These are phyloP conservation scores for Globisporangium nagaii DNA, from an alignment of 352 stramenopile genomes.

Conservation along the genomic window DNA sequence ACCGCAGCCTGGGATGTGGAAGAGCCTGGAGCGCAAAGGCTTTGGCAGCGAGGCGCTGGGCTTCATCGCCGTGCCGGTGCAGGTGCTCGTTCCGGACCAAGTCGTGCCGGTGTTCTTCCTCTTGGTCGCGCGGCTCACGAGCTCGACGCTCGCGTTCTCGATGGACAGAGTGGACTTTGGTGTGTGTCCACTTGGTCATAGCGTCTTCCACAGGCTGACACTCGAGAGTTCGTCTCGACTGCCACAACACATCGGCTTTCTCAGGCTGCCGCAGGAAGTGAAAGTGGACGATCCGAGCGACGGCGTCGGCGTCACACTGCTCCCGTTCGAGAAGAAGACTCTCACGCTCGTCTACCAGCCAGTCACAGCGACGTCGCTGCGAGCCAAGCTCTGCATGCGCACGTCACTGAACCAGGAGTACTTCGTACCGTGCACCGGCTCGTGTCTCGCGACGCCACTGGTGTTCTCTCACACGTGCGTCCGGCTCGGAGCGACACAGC, in stretches of 20 bases:
- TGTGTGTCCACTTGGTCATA: conserved; percentile 30
- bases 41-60: conserved; percentile 31
- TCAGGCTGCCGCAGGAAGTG: conserved; percentile 21
- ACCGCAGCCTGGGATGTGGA: conserved; percentile 42
- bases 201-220: conserved; percentile 20
- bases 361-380: not conserved
- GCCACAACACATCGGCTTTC: conserved; percentile 29
- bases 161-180: conserved; percentile 25
- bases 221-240: conserved; percentile 26
- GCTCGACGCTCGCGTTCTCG: conserved; percentile 12
- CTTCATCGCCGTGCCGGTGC: conserved; percentile 39
- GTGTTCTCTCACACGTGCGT: conserved; percentile 30
- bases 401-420: conserved; percentile 39
- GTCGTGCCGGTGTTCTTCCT: conserved; percentile 35
- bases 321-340: conserved; percentile 21
- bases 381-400: conserved; percentile 19
- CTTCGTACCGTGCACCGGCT: conserved; percentile 22
- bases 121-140: conserved; percentile 25
- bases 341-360: conserved; percentile 30
- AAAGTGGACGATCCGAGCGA: conserved; percentile 15
- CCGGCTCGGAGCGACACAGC: conserved; percentile 27
- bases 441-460: conserved; percentile 19
- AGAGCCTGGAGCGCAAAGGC: conserved; percentile 27
- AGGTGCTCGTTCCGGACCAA: conserved; percentile 60
- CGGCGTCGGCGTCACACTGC: conserved; percentile 25